Base-by-base conservation (phyloP, 768 basidiomycete species). In the Macrolepiota dolichaula region DNA sequence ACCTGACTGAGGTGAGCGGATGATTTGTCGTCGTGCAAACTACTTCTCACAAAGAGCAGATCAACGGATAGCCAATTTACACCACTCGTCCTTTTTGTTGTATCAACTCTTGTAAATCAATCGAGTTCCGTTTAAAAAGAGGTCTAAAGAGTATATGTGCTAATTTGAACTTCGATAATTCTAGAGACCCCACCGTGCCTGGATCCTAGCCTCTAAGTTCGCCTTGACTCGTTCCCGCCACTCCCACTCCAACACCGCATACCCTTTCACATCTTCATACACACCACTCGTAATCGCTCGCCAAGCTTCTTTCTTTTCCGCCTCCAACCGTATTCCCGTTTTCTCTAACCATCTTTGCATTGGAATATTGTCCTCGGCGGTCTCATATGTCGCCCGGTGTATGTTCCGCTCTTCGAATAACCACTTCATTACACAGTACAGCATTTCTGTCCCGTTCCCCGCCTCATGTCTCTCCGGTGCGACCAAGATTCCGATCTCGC, bases 1-100 rank as follows among this genome's bases (percentile, higher is more conserved):
- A 98, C 75, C 79, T 98, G 68, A 85, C 85, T 61, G 90, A 92
- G n/a, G 94, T 94, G 72, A 72, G 94, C 71, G 10, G 36, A 32
- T 19, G 12, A 22, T 49, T 56, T 24, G 7, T n/a, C 9, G 17
- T 12, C 37, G 10, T 22, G 25, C 6, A 29, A 17, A 25, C 49
- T 12, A 36, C n/a, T 17, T 15, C 65, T 64, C 24, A 64, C 47
- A 25, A 54, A 52, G 27, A 27, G 40, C 55, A 79, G 78, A 76
- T 79, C 69, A 78, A 75, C 62, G 72, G 76, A 67, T 79, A 68
- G 74, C 17, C n/a, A 32, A 17, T 60, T 55, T 59, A 68, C 57
- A 53, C 63, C 61, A 50, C 37, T 50, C 37, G 35, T 38, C 32
- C 50, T 22, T 15, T 37, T 17, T 10, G 36, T 32, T 63, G 63